Base-by-base conservation (phyloP, 2,329 filamentous ascomycete species). In the Stemphylium vesicarium region DNA sequence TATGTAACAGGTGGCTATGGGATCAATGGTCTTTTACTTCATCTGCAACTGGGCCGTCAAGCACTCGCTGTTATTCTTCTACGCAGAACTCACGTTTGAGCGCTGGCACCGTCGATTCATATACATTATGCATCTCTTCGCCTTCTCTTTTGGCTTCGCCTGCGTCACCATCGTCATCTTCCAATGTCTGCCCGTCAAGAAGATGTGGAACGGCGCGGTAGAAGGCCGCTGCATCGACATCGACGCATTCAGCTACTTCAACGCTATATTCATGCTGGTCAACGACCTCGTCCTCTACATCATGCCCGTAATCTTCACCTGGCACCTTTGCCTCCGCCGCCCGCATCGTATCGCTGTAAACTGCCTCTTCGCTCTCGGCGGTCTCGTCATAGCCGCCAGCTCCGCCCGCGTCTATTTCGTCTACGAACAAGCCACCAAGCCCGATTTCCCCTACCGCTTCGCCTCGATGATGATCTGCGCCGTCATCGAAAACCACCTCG, bases 1-100 rank as follows among this genome's bases (percentile, higher is more conserved):
- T 18, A 16, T 12, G 4, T 2, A 2, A 11, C 16, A 69, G 52
- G 37, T 68, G 20, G 45, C 56, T 46, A 65, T 64, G 63, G 72
- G 59, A 10, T 61, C 68, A 5, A 59, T 62, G 15, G 55, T 71
- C 16, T 76, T 77, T 59, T 78, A 78, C 61, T 75, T 76, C 54
- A 52, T 65, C 38, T 75, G 74, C 48, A 76, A 78, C 50, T 77
- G 75, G 70, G 72, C 69, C 40, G 68, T 78, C 55, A 77, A 78
- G 60, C 66, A 77, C 37, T 75, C 75, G 0, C 66, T 78, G 7
- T 67, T 78, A 7, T 62, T 75, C 50, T 71, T 78, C 62, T 78
- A 78, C 56, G 59, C 72, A 24, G 72, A 74, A 29, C 69, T 78
- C n/a, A 70, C 69, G 22, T 63, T 66, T 37, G 66, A 68, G 18